Conservation (phyloP, 2,329 filamentous ascomycete genomes). For the Trichoderma guizhouense region DNA sequence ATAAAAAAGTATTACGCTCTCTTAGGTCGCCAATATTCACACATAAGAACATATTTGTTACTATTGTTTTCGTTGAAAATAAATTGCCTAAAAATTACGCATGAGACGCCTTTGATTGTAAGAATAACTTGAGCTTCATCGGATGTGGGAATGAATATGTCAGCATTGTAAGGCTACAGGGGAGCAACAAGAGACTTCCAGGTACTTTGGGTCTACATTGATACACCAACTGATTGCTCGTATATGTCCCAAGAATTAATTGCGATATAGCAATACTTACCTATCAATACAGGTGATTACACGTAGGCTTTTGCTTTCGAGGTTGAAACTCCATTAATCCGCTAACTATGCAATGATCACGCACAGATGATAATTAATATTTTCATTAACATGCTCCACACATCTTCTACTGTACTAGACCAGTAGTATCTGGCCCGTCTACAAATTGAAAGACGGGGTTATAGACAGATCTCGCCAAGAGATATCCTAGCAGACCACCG, state of each 20-base stretch:
- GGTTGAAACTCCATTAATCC: not conserved
- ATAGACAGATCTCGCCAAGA: constrained; percentile 6
- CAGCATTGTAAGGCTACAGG: not conserved
- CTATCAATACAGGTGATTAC: not conserved
- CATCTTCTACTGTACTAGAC: not conserved
- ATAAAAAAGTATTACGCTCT: not conserved
- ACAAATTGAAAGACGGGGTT: constrained; percentile 7
- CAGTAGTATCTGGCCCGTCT: not conserved
- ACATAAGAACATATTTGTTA: not conserved
- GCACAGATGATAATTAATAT: not conserved
- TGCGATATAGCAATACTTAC: not conserved
- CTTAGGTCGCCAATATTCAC: not conserved
- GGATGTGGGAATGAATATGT: not conserved
- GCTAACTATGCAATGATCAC: not conserved
- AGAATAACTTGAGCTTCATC: not conserved
- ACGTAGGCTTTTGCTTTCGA: not conserved
- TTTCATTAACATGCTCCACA: not conserved
- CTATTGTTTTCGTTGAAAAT: not conserved
- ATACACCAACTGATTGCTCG: not conserved
- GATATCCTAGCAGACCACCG: not conserved
- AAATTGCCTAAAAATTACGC: not conserved
- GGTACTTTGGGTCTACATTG: not conserved
- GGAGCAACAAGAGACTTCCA: not conserved
- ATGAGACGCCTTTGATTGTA: not conserved
- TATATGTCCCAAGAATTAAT: not conserved